Conservation (phyloP, 306 rosid genomes). For the Prunus mongolica region DNA sequence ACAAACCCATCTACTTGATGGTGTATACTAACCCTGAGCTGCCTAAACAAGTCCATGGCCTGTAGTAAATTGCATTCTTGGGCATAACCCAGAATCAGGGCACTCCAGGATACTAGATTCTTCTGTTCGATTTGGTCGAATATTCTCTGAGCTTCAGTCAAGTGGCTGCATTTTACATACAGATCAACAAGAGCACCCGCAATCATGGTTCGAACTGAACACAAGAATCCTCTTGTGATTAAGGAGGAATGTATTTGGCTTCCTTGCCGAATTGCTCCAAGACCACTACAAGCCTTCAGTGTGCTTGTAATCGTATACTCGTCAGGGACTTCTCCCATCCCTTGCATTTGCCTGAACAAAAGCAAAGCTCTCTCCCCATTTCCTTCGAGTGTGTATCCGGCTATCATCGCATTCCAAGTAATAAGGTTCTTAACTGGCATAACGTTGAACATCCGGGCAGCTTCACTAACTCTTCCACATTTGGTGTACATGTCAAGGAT, state of each 20-base stretch:
- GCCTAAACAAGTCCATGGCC: conserved; percentile 54
- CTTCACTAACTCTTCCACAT: conserved; percentile 47
- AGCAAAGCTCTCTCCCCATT: conserved; percentile 44
- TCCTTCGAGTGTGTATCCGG: conserved; percentile 37
- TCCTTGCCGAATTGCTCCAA: conserved; percentile 47
- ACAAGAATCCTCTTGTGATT: conserved; percentile 42
- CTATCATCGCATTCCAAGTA: conserved; percentile 70
- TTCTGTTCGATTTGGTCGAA: conserved; percentile 43
- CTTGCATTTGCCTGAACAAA: conserved; percentile 46
- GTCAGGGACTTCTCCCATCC: conserved; percentile 44
- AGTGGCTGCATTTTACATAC: conserved; percentile 43
- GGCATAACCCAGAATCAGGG: conserved; percentile 62
- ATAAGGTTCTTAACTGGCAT: conserved; percentile 47
- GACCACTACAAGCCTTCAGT: conserved; percentile 53
- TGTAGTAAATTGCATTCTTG: conserved; percentile 45
- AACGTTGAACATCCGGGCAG: conserved; percentile 31
- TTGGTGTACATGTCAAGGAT: conserved; percentile 59
- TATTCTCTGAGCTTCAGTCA: conserved; percentile 48
- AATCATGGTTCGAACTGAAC: conserved; percentile 33
- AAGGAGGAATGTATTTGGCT: conserved; percentile 50
- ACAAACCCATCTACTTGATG: conserved; percentile 49
- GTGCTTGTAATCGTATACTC: conserved; percentile 50
- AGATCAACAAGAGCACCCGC: conserved; percentile 59
- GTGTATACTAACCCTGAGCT: conserved; percentile 35
- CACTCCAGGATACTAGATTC: conserved; percentile 50